These are phyloP conservation scores for Lodderomyces pseudojiufengensis DNA, from an alignment of 1,139 yeast genomes.

Conservation along the genomic window DNA sequence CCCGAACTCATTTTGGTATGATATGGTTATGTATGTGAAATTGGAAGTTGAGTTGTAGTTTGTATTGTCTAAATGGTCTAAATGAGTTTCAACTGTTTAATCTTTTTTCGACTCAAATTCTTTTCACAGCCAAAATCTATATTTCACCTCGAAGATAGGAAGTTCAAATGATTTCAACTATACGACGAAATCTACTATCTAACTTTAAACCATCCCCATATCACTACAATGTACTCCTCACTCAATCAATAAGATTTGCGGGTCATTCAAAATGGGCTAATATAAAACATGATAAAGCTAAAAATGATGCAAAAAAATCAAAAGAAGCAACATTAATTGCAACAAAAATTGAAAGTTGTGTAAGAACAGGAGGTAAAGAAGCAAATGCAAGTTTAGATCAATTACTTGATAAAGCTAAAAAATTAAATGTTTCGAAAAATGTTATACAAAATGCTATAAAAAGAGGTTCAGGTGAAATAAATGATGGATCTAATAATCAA, in stretches of 20 bases:
- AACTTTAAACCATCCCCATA: too few species aligned
- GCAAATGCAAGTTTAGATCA: conserved; percentile 74
- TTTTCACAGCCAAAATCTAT: too few species aligned
- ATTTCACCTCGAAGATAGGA: too few species aligned
- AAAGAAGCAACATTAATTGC: conserved; percentile 71
- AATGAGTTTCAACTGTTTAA: neutral
- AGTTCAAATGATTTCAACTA: neutral
- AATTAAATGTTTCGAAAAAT: conserved; percentile 75
- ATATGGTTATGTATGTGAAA: neutral
- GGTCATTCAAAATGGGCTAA: conserved; percentile 97
- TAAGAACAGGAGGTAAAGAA: conserved; percentile 48
- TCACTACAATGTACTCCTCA: conserved; percentile 6
- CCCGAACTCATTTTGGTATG: conserved; percentile 22
- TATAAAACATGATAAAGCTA: conserved; percentile 90
- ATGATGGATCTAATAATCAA: conserved; percentile 30
- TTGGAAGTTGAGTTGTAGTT: neutral
- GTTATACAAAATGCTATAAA: conserved; percentile 84
- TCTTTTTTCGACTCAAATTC: too few species aligned
- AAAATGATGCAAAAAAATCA: conserved; percentile 78
- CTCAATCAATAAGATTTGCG: conserved; percentile 22
- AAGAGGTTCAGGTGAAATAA: conserved; percentile 65
- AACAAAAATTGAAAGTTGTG: conserved; percentile 69
- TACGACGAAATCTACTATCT: neutral
- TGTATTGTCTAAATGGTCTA: neutral
- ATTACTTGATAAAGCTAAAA: conserved; percentile 74